Evolutionary conservation across 2,329 filamentous ascomycete species (phyloP).

Genomic region (Pseudopyrenochaeta lycopersici): DNA sequence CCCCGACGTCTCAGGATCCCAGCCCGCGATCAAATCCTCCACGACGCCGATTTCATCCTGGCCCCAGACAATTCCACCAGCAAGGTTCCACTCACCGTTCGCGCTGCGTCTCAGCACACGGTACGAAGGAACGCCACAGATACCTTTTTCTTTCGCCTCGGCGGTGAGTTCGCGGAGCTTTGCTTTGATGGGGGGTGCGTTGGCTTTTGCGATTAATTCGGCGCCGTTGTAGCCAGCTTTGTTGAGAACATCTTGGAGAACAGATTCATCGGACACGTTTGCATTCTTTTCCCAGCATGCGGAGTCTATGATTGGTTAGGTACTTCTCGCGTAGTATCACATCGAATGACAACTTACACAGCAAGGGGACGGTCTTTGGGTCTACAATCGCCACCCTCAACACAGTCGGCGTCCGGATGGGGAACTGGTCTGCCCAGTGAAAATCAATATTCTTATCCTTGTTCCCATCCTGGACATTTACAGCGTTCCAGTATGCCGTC

Average conservation of each 20-base stretch:
- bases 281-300: constrained; percentile 46
- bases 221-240: constrained; percentile 37
- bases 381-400: constrained; percentile 42
- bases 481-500: constrained; percentile 43
- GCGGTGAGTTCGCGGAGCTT: constrained; percentile 39
- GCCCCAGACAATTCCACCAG: constrained; percentile 43
- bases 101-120: constrained; percentile 28
- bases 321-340: background rate
- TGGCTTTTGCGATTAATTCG: constrained; percentile 35
- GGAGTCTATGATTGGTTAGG: constrained; percentile 31
- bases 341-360: constrained; percentile 30
- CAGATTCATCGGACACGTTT: constrained; percentile 36
- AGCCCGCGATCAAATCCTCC: constrained; percentile 46
- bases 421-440: constrained; percentile 41
- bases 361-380: constrained; percentile 23
- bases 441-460: constrained; percentile 37
- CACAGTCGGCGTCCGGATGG: constrained; percentile 45
- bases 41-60: constrained; percentile 46
- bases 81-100: constrained; percentile 20
- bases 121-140: constrained; percentile 47
- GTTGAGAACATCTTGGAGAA: constrained; percentile 33
- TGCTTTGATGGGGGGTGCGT: constrained; percentile 30
- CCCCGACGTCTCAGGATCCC: constrained; percentile 23
- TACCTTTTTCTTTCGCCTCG: constrained; percentile 39
- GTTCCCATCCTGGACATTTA: constrained; percentile 37